A percentile compares a stretch with the other conserved stretches of the same genome.
These are phyloP conservation scores for Boletus vinaceobasis DNA, from an alignment of 768 basidiomycete genomes.

Conservation along the genomic window DNA sequence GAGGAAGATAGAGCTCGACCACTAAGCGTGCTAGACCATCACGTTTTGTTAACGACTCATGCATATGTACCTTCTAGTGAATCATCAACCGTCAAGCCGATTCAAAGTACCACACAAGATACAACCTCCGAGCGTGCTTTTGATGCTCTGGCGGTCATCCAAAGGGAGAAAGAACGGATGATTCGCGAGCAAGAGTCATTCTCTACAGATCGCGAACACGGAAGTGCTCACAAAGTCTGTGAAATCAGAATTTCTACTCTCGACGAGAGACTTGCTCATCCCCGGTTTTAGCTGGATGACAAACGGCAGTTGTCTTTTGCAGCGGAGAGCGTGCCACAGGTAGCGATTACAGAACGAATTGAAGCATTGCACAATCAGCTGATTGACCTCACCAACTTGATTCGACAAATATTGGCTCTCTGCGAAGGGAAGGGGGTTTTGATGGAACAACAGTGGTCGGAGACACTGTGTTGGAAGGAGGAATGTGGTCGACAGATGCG, in stretches of 20 bases:
- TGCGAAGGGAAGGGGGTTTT: slow-evolving; percentile 14
- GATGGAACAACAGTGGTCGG: slow-evolving; percentile 54
- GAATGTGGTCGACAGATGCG: slow-evolving; percentile 51
- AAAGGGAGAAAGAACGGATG: background rate
- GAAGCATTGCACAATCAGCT: no score
- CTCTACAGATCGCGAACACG: no score
- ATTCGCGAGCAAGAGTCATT: no score
- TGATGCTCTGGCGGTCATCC: slow-evolving; percentile 38
- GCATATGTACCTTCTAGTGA: slow-evolving; percentile 25
- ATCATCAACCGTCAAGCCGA: slow-evolving; percentile 27
- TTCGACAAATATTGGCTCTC: no score
- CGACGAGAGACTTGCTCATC: no score
- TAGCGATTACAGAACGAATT: no score
- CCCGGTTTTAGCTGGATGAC: no score
- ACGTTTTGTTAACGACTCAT: background rate
- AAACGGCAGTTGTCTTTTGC: no score
- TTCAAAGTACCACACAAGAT: slow-evolving; percentile 40
- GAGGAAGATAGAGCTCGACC: background rate
- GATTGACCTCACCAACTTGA: no score
- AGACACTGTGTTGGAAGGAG: slow-evolving; percentile 47
- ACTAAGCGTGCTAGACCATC: background rate
- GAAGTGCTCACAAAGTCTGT: no score
- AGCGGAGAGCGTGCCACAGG: no score
- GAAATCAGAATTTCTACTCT: no score
- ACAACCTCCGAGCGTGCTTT: slow-evolving; percentile 49